These are phyloP conservation scores for Candida ulmi DNA, from an alignment of 805 yeast species.

Conservation along the genomic window DNA sequence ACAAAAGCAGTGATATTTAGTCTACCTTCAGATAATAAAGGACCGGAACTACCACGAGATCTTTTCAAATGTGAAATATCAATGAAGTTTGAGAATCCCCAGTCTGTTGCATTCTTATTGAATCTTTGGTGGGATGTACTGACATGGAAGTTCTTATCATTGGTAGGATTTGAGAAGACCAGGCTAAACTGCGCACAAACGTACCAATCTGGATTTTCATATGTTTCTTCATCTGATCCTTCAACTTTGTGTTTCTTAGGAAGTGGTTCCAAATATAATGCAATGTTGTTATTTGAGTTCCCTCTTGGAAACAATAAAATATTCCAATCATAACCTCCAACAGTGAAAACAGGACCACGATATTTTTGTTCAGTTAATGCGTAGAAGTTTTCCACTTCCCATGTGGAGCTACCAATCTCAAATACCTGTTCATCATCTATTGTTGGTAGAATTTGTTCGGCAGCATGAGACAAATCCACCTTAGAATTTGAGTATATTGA, in stretches of 20 bases:
- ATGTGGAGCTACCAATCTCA: constrained; percentile 29
- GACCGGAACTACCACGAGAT: constrained; percentile 27
- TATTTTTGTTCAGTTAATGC: constrained; percentile 22
- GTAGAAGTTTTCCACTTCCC: constrained; percentile 31
- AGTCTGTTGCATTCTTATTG: constrained; percentile 70
- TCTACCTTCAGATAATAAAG: constrained; percentile 42
- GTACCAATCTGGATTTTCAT: constrained; percentile 58
- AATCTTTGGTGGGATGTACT: constrained; percentile 77
- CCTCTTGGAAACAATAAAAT: constrained; percentile 76
- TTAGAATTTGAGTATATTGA: constrained; percentile 1
- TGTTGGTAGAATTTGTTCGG: constrained; percentile 18
- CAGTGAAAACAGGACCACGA: constrained; percentile 39
- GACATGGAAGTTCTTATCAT: constrained; percentile 52
- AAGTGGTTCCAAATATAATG: constrained; percentile 78
- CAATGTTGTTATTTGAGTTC: constrained; percentile 51
- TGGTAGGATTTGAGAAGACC: constrained; percentile 75
- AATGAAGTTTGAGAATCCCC: constrained; percentile 88
- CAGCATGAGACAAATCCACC: constrained; percentile 14
- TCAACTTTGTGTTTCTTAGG: constrained; percentile 21
- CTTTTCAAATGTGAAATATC: constrained; percentile 38
- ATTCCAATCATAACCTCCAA: constrained; percentile 65
- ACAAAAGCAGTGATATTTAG: constrained; percentile 74
- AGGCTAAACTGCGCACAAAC: constrained; percentile 90
- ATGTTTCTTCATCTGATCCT: constrained; percentile 24
- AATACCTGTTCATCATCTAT: constrained; percentile 26